A percentile compares a stretch with the other conserved stretches of the same genome.
phyloP scores from a whole-genome alignment of 2,329 filamentous ascomycete species.

The Lasiodiplodia theobromae region DNA sequence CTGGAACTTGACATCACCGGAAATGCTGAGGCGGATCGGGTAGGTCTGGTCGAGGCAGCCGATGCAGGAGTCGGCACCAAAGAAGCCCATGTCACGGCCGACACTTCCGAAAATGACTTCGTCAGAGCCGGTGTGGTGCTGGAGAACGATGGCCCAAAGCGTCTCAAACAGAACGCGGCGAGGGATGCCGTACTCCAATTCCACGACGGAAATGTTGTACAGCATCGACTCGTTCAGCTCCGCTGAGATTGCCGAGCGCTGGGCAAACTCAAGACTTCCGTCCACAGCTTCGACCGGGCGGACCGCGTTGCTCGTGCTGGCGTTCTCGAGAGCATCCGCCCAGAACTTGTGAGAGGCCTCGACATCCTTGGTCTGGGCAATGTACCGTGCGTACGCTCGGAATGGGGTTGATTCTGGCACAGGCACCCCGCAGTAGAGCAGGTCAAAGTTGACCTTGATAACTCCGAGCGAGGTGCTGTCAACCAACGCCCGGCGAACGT shows the following conservation, averaged over 20 bases:
- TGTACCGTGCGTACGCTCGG: not conserved
- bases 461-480: not conserved
- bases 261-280: not conserved
- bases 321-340: not conserved
- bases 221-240: constrained; percentile 7
- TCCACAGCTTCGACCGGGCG: not conserved
- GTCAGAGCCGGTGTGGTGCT: not conserved
- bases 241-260: not conserved
- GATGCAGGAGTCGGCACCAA: not conserved
- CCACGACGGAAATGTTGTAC: not conserved
- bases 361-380: not conserved
- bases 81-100: not conserved
- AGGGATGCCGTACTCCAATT: not conserved
- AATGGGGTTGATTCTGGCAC: not conserved
- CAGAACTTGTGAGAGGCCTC: not conserved
- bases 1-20: constrained; percentile 1
- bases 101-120: not conserved
- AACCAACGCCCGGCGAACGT: not conserved
- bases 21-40: not conserved
- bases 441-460: constrained; percentile 11
- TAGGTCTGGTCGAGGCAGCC: constrained; percentile 3
- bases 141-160: not conserved
- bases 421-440: not conserved
- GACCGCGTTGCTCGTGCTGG: not conserved
- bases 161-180: not conserved